phyloP scores from a whole-genome alignment of 306 rosid genomes.

The Boehmeria nivea region DNA sequence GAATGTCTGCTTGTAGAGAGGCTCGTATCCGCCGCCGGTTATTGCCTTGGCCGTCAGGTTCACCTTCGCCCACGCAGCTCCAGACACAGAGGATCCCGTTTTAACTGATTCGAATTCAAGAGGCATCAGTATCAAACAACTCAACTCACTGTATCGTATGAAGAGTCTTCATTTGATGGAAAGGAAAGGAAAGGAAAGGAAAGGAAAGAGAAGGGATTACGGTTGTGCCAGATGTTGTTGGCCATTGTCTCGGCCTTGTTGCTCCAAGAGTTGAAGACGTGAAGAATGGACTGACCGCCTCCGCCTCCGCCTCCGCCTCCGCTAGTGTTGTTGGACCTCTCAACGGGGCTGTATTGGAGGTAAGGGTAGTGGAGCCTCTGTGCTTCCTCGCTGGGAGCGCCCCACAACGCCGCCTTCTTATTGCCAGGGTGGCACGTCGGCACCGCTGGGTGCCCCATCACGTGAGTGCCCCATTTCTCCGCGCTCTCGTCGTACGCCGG shows the following conservation, averaged over 20 bases:
- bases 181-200: too few relatives aligned
- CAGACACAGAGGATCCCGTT: constrained; percentile 41
- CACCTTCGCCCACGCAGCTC: constrained; percentile 49
- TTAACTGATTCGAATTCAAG: too few relatives aligned
- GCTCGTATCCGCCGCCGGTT: constrained; percentile 50
- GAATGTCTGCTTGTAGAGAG: constrained; percentile 40
- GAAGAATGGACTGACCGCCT: constrained; percentile 25
- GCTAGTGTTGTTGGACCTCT: constrained; percentile 10
- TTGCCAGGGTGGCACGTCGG: constrained; percentile 45
- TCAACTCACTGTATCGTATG: too few relatives aligned
- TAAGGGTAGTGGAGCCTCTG: constrained; percentile 38
- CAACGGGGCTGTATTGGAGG: constrained; percentile 35
- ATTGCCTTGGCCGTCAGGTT: constrained; percentile 46
- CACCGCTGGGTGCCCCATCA: constrained; percentile 47
- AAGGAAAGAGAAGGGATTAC: constrained; percentile 13
- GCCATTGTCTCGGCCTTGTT: constrained; percentile 49
- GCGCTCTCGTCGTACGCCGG: constrained; percentile 5
- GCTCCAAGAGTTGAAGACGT: constrained; percentile 46
- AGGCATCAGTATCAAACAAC: too few relatives aligned
- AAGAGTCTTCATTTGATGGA: too few relatives aligned
- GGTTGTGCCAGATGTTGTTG: constrained; percentile 50
- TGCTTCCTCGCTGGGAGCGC: constrained; percentile 25
- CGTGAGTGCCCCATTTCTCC: constrained; percentile 51
- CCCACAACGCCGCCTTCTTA: constrained; percentile 51
- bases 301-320: too few relatives aligned